phyloP scores from a whole-genome alignment of 1,139 yeast species.

The Pichia cactophila region DNA sequence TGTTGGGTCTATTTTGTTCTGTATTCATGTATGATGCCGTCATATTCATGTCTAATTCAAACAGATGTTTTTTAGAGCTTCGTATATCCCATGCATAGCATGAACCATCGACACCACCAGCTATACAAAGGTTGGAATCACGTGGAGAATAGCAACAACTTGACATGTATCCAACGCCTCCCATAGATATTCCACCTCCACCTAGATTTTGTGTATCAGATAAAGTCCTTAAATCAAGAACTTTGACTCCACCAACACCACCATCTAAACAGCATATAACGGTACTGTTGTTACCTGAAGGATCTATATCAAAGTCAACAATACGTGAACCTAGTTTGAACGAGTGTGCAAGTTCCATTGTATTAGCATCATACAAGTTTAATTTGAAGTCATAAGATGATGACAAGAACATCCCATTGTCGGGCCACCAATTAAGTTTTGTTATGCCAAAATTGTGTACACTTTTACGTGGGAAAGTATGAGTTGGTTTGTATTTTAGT shows the following conservation, averaged over 20 bases:
- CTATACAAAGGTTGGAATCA: constrained; percentile 51
- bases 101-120: constrained; percentile 74
- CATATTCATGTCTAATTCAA: constrained; percentile 42
- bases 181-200: constrained; percentile 29
- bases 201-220: constrained; percentile 62
- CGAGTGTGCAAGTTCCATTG: constrained; percentile 54
- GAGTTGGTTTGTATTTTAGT: constrained; percentile 27
- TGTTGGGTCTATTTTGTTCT: constrained; percentile 26
- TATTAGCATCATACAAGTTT: constrained; percentile 76
- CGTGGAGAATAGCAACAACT: constrained; percentile 58
- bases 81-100: constrained; percentile 71
- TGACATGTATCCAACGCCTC: constrained; percentile 25
- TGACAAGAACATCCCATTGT: constrained; percentile 77
- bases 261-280: constrained; percentile 37
- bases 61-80: constrained; percentile 56
- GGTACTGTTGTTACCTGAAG: constrained; percentile 41
- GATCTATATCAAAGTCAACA: constrained; percentile 43
- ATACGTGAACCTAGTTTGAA: constrained; percentile 49
- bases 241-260: constrained; percentile 33
- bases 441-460: constrained; percentile 74
- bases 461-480: constrained; percentile 43
- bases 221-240: constrained; percentile 65
- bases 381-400: constrained; percentile 75
- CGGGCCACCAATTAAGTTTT: constrained; percentile 84
- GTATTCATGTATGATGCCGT: constrained; percentile 16